These are phyloP conservation scores for Aaosphaeria arxii DNA, from an alignment of 2,329 filamentous ascomycete genomes.

Conservation along the genomic window DNA sequence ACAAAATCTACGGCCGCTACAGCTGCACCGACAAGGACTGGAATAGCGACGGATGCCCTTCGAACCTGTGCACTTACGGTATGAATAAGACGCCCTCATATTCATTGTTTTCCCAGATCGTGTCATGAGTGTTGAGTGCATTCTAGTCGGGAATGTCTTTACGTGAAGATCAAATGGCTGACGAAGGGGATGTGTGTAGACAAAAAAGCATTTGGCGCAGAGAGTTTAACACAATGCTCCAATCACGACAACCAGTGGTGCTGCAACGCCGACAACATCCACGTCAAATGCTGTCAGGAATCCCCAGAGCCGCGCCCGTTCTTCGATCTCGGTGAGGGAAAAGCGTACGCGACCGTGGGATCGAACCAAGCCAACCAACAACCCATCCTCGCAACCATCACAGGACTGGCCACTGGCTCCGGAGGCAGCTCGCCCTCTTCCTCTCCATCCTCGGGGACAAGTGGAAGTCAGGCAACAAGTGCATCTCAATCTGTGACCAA, in stretches of 20 bases:
- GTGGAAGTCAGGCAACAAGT: conserved; percentile 1
- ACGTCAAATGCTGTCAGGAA: conserved; percentile 33
- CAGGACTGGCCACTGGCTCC: conserved; percentile 17
- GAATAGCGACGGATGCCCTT: conserved; percentile 29
- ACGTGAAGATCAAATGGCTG: too few relatives aligned
- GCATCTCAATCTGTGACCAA: conserved; percentile 6
- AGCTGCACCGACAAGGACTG: conserved; percentile 35
- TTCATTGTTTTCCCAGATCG: too few relatives aligned
- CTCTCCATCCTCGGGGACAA: conserved; percentile 6
- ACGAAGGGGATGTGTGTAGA: conserved; percentile 6
- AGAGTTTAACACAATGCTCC: conserved; percentile 30
- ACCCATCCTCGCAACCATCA: conserved; percentile 23
- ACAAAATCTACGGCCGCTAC: conserved; percentile 28
- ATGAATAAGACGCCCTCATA: conserved; percentile 2
- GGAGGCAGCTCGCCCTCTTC: conserved; percentile 6
- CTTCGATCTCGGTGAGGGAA: conserved; percentile 29
- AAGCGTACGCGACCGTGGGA: conserved; percentile 30
- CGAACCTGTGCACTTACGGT: conserved; percentile 35
- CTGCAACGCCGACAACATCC: conserved; percentile 26
- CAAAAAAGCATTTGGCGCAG: conserved; percentile 21
- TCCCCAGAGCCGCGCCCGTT: conserved; percentile 27
- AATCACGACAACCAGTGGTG: conserved; percentile 34
- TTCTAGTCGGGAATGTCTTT: too few relatives aligned
- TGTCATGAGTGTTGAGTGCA: not conserved
- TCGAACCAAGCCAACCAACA: conserved; percentile 5